A percentile compares a stretch with the other conserved stretches of the same genome.
phyloP scores from a whole-genome alignment of 2,329 filamentous ascomycete genomes.

The Pochonia chlamydosporia region DNA sequence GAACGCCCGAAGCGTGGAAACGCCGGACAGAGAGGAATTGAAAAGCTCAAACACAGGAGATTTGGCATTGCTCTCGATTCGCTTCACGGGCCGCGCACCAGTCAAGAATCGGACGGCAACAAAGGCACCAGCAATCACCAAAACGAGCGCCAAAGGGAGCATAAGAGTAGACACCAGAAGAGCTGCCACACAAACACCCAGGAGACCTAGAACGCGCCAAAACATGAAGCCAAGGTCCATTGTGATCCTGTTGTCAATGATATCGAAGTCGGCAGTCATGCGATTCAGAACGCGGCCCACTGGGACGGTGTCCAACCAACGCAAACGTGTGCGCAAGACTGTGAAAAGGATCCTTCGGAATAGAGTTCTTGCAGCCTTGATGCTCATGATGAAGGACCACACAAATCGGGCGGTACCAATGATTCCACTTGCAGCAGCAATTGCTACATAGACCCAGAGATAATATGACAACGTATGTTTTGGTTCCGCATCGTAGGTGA shows the following conservation, averaged over 20 bases:
- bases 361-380: constrained; percentile 62
- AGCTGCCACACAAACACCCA: constrained; percentile 62
- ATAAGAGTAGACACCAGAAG: constrained; percentile 63
- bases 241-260: constrained; percentile 63
- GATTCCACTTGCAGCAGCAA: constrained; percentile 52
- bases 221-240: constrained; percentile 56
- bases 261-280: constrained; percentile 71
- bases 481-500: constrained; percentile 11
- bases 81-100: constrained; percentile 70
- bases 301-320: constrained; percentile 76
- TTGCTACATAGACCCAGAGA: constrained; percentile 58
- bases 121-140: constrained; percentile 53
- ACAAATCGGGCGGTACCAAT: constrained; percentile 58
- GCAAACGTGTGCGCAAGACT: constrained; percentile 65
- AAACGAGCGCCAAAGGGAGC: constrained; percentile 52
- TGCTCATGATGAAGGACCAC: constrained; percentile 58
- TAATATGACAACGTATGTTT: constrained; percentile 53
- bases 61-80: constrained; percentile 71
- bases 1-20: constrained; percentile 71
- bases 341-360: constrained; percentile 63
- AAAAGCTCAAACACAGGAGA: constrained; percentile 79
- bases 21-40: constrained; percentile 63
- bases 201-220: constrained; percentile 53
- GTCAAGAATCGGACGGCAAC: constrained; percentile 58
- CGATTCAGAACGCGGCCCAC: constrained; percentile 72